A percentile compares a stretch with the other conserved stretches of the same genome.
These are phyloP conservation scores for Prunella vulgaris DNA, from an alignment of 257 asterid species.

Conservation along the genomic window DNA sequence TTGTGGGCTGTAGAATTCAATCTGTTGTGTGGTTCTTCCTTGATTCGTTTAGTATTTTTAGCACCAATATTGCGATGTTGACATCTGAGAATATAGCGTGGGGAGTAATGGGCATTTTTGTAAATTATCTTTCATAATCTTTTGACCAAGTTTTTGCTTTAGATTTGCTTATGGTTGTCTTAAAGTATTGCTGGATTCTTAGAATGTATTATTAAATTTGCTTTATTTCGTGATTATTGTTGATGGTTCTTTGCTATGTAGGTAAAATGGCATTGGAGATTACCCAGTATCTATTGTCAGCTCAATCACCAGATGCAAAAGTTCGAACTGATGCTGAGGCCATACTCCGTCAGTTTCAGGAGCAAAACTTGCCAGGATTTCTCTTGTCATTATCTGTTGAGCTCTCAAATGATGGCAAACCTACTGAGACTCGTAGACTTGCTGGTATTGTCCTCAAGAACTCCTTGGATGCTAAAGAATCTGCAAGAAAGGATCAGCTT, in stretches of 20 bases:
- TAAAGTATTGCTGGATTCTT: background rate
- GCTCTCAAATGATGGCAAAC: constrained; percentile 7
- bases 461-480: constrained; percentile 7
- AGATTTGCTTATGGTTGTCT: background rate
- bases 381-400: constrained; percentile 9
- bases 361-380: background rate
- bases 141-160: background rate
- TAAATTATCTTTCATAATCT: background rate
- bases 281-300: constrained; percentile 73
- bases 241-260: constrained; percentile 1
- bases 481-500: constrained; percentile 4
- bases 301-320: constrained; percentile 85
- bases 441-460: constrained; percentile 6
- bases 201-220: background rate
- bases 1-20: background rate
- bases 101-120: background rate
- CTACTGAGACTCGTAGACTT: background rate
- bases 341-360: constrained; percentile 35
- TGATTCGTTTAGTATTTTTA: constrained; percentile 2
- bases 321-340: constrained; percentile 71
- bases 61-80: background rate
- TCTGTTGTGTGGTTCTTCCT: background rate
- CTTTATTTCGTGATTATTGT: background rate
- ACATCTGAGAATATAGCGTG: background rate
- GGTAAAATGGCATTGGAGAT: constrained; percentile 77